Percentiles rank a stretch among this genome's conserved stretches.
phyloP scores from a whole-genome alignment of 1,284 basidiomycete species.

The Cerrena zonata region DNA sequence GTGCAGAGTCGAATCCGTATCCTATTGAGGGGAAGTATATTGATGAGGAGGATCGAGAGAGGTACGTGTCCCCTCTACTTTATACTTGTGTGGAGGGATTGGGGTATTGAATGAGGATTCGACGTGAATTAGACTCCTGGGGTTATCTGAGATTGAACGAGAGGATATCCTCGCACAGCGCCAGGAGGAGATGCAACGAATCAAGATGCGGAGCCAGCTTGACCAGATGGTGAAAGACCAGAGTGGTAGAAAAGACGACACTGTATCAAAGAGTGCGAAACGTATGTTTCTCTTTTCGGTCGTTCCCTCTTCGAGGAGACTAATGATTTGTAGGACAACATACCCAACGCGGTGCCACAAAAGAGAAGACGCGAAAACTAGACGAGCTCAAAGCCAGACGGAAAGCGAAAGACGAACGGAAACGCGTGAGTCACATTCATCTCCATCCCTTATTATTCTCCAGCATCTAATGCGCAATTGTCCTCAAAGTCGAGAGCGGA shows the following conservation, averaged over 20 bases:
- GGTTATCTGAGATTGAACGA: slow-evolving; percentile 81
- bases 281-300: slow-evolving; percentile 41
- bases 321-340: slow-evolving; percentile 59
- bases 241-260: slow-evolving; percentile 46
- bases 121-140: slow-evolving; percentile 78
- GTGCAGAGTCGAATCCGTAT: slow-evolving; percentile 58
- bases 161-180: slow-evolving; percentile 80
- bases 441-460: no score
- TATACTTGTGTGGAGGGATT: no score
- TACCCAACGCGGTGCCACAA: slow-evolving; percentile 71
- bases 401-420: slow-evolving; percentile 74
- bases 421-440: slow-evolving; percentile 43
- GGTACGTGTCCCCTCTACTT: slow-evolving; percentile 55
- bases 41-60: slow-evolving; percentile 75
- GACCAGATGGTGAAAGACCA: slow-evolving; percentile 70
- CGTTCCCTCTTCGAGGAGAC: no score
- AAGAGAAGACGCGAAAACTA: slow-evolving; percentile 76
- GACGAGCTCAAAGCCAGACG: slow-evolving; percentile 80
- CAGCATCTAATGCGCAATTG: slow-evolving; percentile 1
- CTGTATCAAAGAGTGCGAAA: slow-evolving; percentile 66
- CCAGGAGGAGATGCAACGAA: slow-evolving; percentile 74
- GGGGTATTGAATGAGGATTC: no score
- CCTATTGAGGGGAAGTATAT: slow-evolving; percentile 88
- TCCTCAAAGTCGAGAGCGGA: slow-evolving; percentile 34
- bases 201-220: slow-evolving; percentile 69